phyloP scores from a whole-genome alignment of 139 green algal species.

The Diplosphaera chodatii region DNA sequence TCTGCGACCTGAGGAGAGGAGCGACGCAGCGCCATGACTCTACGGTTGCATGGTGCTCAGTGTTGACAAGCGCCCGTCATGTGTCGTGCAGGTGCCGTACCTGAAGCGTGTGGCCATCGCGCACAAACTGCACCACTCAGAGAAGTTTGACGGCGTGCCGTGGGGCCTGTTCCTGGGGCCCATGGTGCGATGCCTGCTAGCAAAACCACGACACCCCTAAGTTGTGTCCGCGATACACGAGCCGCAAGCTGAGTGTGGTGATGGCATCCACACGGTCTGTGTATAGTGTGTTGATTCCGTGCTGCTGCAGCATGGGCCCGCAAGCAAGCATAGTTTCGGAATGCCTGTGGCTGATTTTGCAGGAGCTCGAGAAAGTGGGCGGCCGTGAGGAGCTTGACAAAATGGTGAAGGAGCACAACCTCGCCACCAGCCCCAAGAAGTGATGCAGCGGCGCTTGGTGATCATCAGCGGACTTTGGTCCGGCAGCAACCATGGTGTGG shows the following conservation, averaged over 20 bases:
- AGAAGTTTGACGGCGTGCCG: slow-evolving; percentile 89
- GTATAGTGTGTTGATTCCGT: no score
- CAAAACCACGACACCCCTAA: no score
- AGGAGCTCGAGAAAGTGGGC: neutral
- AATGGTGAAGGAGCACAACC: neutral
- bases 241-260: neutral
- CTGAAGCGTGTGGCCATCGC: slow-evolving; percentile 81
- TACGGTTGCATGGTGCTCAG: neutral
- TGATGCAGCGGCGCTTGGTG: no score
- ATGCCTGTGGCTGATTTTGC: neutral
- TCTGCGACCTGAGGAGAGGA: no score
- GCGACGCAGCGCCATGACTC: neutral
- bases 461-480: no score
- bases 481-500: no score
- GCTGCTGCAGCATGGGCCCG: no score
- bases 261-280: no score
- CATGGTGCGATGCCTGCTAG: neutral
- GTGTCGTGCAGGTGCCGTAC: slow-evolving; percentile 55
- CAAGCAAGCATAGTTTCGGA: no score
- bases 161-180: slow-evolving; percentile 92
- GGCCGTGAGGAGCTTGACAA: neutral
- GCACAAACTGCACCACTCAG: slow-evolving; percentile 91
- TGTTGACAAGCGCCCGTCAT: neutral
- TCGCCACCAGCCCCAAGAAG: neutral
- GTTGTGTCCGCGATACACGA: neutral